Conservation (phyloP, 75 land plant species). For the Pinus tabuliformis region DNA sequence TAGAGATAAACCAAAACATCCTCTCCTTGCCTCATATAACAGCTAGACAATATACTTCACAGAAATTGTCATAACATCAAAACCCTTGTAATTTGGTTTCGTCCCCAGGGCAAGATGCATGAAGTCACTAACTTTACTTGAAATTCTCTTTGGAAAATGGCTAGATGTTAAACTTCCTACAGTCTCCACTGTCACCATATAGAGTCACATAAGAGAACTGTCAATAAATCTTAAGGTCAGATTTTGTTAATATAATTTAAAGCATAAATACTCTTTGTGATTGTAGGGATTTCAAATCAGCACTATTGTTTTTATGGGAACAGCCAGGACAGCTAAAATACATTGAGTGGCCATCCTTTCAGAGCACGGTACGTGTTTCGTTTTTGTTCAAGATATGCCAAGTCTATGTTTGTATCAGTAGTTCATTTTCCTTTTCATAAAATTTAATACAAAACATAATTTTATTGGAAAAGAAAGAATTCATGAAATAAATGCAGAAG, state of each 20-base stretch:
- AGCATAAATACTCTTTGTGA: neutral
- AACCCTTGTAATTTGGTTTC: neutral
- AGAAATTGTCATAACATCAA: too few species aligned
- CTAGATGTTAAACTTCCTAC: neutral
- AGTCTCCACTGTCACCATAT: neutral
- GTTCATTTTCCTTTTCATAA: neutral
- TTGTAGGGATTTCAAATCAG: constrained; percentile 45
- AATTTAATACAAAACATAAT: neutral
- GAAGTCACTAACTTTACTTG: neutral
- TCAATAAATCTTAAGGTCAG: neutral
- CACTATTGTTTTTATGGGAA: constrained; percentile 48
- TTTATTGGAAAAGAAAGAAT: neutral
- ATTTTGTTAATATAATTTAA: neutral
- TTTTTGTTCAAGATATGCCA: neutral
- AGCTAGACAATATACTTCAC: too few species aligned
- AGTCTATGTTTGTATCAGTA: neutral
- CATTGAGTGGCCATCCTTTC: constrained; percentile 79
- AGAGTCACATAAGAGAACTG: neutral
- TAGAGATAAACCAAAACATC: neutral
- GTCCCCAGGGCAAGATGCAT: neutral
- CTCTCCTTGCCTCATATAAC: neutral
- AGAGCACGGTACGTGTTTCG: constrained; percentile 55
- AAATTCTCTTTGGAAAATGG: neutral
- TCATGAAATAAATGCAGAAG: too few species aligned
- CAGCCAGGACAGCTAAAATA: constrained; percentile 77